These are phyloP conservation scores for Cyberlindnera galapagoensis DNA, from an alignment of 805 yeast genomes.

Conservation along the genomic window DNA sequence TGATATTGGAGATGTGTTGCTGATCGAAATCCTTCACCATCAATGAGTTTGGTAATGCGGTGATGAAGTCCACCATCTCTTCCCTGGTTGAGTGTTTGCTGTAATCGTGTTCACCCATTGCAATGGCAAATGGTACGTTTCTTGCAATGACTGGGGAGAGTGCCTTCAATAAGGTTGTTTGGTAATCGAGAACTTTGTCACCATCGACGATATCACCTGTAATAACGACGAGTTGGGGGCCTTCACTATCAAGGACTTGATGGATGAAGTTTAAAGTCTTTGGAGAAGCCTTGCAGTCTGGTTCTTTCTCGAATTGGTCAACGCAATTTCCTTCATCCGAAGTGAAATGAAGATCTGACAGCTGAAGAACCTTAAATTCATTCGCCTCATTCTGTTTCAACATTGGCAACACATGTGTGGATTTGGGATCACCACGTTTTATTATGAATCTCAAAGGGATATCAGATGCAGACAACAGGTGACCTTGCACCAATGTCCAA, in stretches of 20 bases:
- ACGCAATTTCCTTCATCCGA: constrained; percentile 52
- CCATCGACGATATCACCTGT: constrained; percentile 67
- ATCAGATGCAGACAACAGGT: background rate
- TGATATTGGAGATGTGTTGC: constrained; percentile 35
- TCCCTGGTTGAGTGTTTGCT: constrained; percentile 40
- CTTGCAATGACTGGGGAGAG: constrained; percentile 47
- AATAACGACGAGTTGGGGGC: constrained; percentile 56
- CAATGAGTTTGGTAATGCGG: constrained; percentile 45
- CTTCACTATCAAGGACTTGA: constrained; percentile 45
- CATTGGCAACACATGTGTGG: background rate
- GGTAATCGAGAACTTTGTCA: constrained; percentile 48
- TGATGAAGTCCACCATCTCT: constrained; percentile 38
- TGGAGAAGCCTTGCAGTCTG: constrained; percentile 45
- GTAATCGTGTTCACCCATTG: constrained; percentile 57
- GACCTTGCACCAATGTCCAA: constrained; percentile 36
- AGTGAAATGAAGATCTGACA: constrained; percentile 60
- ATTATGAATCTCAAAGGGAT: constrained; percentile 8
- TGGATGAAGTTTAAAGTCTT: constrained; percentile 45
- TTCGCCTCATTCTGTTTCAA: constrained; percentile 27
- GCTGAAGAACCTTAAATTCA: constrained; percentile 54
- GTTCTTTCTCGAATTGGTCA: constrained; percentile 27
- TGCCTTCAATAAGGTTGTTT: constrained; percentile 54
- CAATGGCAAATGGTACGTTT: constrained; percentile 52
- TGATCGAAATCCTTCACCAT: constrained; percentile 4
- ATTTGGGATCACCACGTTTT: constrained; percentile 1